Conservation (phyloP, 768 basidiomycete genomes). For the Hygrophoropsis aurantiaca region DNA sequence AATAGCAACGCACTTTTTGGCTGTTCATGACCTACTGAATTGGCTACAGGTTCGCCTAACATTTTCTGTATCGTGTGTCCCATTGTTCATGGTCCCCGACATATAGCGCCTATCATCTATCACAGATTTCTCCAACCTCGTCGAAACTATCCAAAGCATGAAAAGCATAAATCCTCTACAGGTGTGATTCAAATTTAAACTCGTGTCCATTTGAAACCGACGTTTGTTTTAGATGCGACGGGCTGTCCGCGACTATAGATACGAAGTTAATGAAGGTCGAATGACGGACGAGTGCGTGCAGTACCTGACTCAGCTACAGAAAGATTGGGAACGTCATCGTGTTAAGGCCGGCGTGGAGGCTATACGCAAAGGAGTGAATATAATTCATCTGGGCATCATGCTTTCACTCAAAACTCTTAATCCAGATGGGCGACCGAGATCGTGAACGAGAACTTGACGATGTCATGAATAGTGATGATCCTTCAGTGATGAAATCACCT, state of each 20-base stretch:
- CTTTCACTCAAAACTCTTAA: slow-evolving; percentile 2
- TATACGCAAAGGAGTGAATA: slow-evolving; percentile 73
- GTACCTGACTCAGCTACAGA: slow-evolving; percentile 92
- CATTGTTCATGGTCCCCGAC: slow-evolving; percentile 3
- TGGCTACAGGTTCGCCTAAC: slow-evolving; percentile 88
- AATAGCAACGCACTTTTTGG: slow-evolving; percentile 77
- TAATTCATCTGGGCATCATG: slow-evolving; percentile 1
- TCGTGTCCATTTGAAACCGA: neutral
- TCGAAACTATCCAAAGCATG: slow-evolving; percentile 88
- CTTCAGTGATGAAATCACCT: slow-evolving; percentile 27
- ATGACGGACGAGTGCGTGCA: slow-evolving; percentile 97
- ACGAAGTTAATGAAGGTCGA: slow-evolving; percentile 86
- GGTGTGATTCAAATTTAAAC: slow-evolving; percentile 37
- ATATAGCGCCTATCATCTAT: slow-evolving; percentile 82
- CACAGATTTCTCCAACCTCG: slow-evolving; percentile 80
- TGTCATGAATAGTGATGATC: slow-evolving; percentile 38
- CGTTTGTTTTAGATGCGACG: slow-evolving; percentile 72
- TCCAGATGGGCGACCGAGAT: slow-evolving; percentile 65
- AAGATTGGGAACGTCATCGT: slow-evolving; percentile 94
- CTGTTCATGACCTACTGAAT: slow-evolving; percentile 77
- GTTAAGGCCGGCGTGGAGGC: slow-evolving; percentile 86
- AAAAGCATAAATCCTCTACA: slow-evolving; percentile 89
- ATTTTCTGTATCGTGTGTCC: neutral
- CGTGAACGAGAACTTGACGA: slow-evolving; percentile 35
- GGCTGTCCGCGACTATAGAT: slow-evolving; percentile 90